phyloP scores from a whole-genome alignment of 2,329 filamentous ascomycete species.

The Aspergillus amoenus region DNA sequence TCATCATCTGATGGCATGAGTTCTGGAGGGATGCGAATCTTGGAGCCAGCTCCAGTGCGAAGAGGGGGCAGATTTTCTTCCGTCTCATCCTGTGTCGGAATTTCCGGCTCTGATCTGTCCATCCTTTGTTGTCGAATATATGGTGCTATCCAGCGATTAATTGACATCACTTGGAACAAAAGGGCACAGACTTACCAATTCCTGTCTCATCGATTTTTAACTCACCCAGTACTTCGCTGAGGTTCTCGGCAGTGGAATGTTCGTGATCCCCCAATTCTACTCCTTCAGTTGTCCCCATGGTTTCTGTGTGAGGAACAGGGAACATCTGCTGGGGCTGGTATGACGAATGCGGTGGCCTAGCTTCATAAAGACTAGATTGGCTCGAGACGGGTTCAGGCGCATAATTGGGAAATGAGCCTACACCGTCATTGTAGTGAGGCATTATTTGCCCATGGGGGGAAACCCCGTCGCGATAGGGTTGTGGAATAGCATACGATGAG shows the following conservation, averaged over 20 bases:
- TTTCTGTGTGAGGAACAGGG: constrained; percentile 24
- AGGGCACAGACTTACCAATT: constrained; percentile 62
- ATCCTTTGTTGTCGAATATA: constrained; percentile 72
- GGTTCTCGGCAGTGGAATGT: constrained; percentile 66
- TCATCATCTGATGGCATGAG: constrained; percentile 89
- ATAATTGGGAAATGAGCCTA: constrained; percentile 42
- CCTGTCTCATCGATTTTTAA: constrained; percentile 85
- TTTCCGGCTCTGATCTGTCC: constrained; percentile 51
- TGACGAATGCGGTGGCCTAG: constrained; percentile 29
- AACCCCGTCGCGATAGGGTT: constrained; percentile 45
- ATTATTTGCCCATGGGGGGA: constrained; percentile 50
- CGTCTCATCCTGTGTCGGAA: constrained; percentile 65
- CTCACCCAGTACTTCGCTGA: constrained; percentile 79
- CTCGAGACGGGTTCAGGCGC: constrained; percentile 28
- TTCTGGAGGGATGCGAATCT: constrained; percentile 84
- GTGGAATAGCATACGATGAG: constrained; percentile 56
- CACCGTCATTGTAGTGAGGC: constrained; percentile 44
- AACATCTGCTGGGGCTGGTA: constrained; percentile 31
- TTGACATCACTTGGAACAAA: not conserved
- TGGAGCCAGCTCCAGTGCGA: constrained; percentile 67
- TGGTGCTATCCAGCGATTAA: constrained; percentile 58
- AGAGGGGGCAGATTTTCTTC: constrained; percentile 69
- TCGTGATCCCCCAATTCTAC: constrained; percentile 60
- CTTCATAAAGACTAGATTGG: constrained; percentile 32
- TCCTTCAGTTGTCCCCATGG: constrained; percentile 36